Percentiles rank a stretch among this genome's conserved stretches.
Evolutionary conservation across 2,329 filamentous ascomycete species (phyloP).

Genomic region (Tolypocladium nubicola): DNA sequence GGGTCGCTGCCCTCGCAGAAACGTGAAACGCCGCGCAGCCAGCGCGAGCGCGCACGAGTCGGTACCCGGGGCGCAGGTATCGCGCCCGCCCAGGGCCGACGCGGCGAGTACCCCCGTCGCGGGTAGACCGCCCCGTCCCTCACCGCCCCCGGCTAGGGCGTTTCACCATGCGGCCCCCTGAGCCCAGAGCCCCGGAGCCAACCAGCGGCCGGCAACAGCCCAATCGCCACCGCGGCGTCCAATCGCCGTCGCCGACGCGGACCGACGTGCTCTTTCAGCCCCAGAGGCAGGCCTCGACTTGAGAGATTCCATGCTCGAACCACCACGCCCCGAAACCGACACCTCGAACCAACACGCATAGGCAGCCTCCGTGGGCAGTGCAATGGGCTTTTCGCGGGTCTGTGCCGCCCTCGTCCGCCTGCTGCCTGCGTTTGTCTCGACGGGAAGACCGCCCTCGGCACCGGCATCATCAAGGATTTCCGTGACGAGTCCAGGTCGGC

Average conservation of each 20-base stretch:
- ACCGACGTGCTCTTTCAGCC: background rate
- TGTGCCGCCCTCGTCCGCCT: background rate
- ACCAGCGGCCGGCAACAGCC: background rate
- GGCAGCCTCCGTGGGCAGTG: background rate
- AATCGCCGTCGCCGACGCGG: background rate
- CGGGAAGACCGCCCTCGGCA: background rate
- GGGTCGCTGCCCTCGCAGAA: background rate
- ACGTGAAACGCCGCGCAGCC: background rate
- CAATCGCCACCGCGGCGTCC: background rate
- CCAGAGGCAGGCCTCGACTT: background rate
- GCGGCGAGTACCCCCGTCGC: too few species aligned
- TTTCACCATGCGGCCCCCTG: constrained; percentile 1
- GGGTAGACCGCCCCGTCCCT: too few species aligned
- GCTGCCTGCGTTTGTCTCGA: background rate
- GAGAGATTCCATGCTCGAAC: background rate
- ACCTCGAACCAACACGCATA: background rate
- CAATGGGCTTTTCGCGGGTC: background rate
- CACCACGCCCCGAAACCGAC: background rate
- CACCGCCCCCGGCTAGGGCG: background rate
- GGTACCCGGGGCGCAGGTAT: too few species aligned
- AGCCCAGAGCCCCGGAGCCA: background rate
- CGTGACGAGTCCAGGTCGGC: background rate
- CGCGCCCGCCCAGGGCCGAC: too few species aligned
- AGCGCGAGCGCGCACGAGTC: too few species aligned
- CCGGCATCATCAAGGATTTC: too few species aligned